Percentiles rank a stretch among this genome's conserved stretches.
Conservation (phyloP, 1,284 basidiomycete genomes). For the Puccinia coronata region DNA sequence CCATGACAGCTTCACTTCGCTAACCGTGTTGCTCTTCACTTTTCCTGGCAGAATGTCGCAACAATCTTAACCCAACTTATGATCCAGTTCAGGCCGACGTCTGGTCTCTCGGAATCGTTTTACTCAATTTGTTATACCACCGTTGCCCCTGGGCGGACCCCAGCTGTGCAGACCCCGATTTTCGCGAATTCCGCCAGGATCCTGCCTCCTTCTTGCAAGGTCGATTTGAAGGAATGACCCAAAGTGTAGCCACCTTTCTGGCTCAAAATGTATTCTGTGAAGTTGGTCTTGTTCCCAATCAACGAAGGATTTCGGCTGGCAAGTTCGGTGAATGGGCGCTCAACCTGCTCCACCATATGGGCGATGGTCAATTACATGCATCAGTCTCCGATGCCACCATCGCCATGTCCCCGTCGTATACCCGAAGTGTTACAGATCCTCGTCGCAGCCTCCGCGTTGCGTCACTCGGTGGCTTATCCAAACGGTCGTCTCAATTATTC, state of each 20-base stretch:
- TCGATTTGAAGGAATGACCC: constrained; percentile 89
- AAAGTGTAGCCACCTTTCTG: constrained; percentile 79
- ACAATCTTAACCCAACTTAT: constrained; percentile 91
- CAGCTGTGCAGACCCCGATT: constrained; percentile 70
- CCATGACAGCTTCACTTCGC: neutral
- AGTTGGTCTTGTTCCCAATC: constrained; percentile 63
- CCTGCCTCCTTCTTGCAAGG: constrained; percentile 82
- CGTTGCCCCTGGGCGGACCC: constrained; percentile 98
- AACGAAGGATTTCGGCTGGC: constrained; percentile 69
- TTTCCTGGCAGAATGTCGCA: constrained; percentile 76
- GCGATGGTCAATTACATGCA: constrained; percentile 54
- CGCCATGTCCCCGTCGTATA: constrained; percentile 40
- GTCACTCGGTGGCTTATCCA: constrained; percentile 26
- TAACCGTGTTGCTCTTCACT: neutral
- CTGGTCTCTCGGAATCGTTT: constrained; percentile 96
- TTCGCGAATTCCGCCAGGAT: constrained; percentile 75
- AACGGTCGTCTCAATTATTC: constrained; percentile 31
- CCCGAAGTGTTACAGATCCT: constrained; percentile 16
- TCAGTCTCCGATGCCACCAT: constrained; percentile 58
- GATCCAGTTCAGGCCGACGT: constrained; percentile 92
- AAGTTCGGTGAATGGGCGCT: constrained; percentile 86
- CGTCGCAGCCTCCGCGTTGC: constrained; percentile 18
- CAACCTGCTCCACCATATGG: constrained; percentile 68
- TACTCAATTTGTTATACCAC: constrained; percentile 99
- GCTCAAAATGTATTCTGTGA: constrained; percentile 83